Conservation (phyloP, 108 stramenopile genomes). For the Stephanodiscus minutulus region DNA sequence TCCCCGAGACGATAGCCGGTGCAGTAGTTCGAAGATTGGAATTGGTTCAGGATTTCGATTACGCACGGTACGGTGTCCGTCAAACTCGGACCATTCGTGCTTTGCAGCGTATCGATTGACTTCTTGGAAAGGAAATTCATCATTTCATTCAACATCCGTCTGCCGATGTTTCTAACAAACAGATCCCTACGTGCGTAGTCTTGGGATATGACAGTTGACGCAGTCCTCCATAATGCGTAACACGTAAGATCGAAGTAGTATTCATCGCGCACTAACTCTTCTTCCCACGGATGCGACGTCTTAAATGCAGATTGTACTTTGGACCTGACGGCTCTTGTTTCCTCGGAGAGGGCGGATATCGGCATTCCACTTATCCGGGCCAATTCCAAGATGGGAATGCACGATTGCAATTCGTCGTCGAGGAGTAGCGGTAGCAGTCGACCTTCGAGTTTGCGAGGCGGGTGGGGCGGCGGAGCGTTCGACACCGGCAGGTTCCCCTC, state of each 20-base stretch:
- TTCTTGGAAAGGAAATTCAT: constrained; percentile 27
- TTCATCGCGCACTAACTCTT: constrained; percentile 63
- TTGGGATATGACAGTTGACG: constrained; percentile 54
- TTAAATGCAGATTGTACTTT: constrained; percentile 56
- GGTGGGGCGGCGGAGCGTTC: constrained; percentile 45
- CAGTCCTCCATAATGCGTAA: constrained; percentile 83
- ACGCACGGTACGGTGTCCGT: constrained; percentile 55
- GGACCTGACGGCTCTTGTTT: constrained; percentile 31
- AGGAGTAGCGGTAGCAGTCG: constrained; percentile 57
- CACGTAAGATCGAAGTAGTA: constrained; percentile 83
- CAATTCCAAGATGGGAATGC: constrained; percentile 49
- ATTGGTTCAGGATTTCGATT: constrained; percentile 54
- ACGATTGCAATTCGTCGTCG: constrained; percentile 42
- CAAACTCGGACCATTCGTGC: constrained; percentile 18
- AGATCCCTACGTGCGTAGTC: constrained; percentile 62
- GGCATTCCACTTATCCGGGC: constrained; percentile 24
- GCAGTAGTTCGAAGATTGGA: constrained; percentile 55
- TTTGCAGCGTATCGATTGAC: constrained; percentile 14
- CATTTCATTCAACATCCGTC: constrained; percentile 39
- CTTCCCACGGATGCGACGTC: constrained; percentile 58
- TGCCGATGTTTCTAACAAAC: constrained; percentile 65
- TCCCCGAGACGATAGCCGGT: constrained; percentile 43
- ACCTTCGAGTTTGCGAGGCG: constrained; percentile 56
- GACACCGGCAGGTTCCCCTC: constrained; percentile 72
- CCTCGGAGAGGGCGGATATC: constrained; percentile 14